These are phyloP conservation scores for Gloeopeniophorella convolvens DNA, from an alignment of 768 basidiomycete species.

Conservation along the genomic window DNA sequence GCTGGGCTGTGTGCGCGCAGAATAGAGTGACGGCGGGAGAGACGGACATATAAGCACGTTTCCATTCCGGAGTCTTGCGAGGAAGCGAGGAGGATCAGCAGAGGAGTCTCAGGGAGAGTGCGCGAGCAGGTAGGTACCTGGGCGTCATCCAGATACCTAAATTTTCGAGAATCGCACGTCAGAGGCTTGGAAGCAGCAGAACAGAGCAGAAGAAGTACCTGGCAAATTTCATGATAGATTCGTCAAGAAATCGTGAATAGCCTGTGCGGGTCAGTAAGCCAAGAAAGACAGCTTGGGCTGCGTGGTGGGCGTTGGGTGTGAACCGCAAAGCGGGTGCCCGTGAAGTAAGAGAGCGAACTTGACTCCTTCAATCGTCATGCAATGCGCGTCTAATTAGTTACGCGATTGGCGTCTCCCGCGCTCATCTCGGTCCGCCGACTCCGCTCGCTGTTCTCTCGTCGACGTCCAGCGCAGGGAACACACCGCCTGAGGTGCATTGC, in stretches of 20 bases:
- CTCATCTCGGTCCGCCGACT: no score
- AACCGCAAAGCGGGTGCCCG: no score
- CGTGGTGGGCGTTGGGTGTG: no score
- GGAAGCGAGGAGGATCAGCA: background rate
- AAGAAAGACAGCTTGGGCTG: no score
- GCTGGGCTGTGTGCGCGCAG: background rate
- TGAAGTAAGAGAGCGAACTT: no score
- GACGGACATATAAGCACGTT: conserved; percentile 21
- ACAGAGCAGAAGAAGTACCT: conserved; percentile 4
- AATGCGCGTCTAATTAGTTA: no score
- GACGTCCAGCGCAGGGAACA: no score
- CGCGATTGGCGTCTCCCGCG: no score
- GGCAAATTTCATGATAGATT: conserved; percentile 18
- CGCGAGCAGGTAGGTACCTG: conserved; percentile 5
- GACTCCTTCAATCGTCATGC: no score
- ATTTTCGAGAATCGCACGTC: background rate
- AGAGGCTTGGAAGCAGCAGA: background rate
- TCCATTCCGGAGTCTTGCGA: conserved; percentile 20
- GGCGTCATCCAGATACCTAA: conserved; percentile 18
- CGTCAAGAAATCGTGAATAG: background rate
- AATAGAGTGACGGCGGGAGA: background rate
- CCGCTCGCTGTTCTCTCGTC: no score
- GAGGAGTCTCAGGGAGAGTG: background rate
- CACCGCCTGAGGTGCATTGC: no score
- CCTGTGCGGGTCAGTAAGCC: no score